phyloP scores from a whole-genome alignment of 2,329 filamentous ascomycete species.

The Botryotinia calthae region DNA sequence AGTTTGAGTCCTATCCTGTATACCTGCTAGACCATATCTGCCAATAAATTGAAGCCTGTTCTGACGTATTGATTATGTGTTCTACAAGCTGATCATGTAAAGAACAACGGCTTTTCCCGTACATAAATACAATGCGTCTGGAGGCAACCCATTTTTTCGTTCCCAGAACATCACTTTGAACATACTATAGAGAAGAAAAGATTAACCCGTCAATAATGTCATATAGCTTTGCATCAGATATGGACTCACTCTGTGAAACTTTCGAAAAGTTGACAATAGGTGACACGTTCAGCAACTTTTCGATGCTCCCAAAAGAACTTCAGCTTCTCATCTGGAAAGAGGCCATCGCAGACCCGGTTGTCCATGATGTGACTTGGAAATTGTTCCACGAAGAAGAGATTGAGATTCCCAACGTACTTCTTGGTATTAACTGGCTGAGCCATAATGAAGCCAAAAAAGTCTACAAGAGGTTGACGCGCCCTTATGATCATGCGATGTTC shows the following conservation, averaged over 20 bases:
- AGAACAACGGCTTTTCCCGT: neutral
- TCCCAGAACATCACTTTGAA: neutral
- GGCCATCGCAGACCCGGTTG: neutral
- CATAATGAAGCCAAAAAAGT: neutral
- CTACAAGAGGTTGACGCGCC: neutral
- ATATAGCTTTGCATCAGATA: neutral
- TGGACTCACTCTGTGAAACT: neutral
- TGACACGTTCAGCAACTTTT: neutral
- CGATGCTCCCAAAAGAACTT: neutral
- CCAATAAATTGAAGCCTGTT: neutral
- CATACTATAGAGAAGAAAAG: neutral
- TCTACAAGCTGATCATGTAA: neutral
- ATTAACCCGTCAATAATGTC: neutral
- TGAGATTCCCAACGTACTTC: neutral
- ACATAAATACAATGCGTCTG: neutral
- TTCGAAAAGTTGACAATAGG: neutral
- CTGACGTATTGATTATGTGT: neutral
- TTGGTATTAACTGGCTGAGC: neutral
- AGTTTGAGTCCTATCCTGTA: neutral
- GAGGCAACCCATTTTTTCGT: neutral
- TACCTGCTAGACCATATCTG: neutral
- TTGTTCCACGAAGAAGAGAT: rapidly evolving
- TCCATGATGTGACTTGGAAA: neutral
- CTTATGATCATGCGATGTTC: neutral
- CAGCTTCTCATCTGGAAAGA: neutral